Conservation (phyloP, 352 stramenopile genomes). For the Phytophthora lateralis region DNA sequence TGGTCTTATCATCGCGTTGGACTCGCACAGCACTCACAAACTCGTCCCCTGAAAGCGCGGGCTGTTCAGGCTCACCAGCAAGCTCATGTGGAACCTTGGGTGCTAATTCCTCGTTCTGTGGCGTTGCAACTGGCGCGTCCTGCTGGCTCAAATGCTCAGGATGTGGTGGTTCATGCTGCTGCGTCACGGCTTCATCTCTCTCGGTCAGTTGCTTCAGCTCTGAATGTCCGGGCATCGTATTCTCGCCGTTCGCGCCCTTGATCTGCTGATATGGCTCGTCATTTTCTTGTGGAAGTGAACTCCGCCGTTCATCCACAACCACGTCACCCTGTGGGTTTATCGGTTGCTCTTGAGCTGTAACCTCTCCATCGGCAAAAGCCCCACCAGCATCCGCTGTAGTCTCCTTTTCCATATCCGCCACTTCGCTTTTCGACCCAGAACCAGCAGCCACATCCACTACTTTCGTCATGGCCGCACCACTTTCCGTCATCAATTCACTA, state of each 20-base stretch:
- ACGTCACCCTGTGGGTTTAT: neutral
- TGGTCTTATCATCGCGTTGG: conserved; percentile 11
- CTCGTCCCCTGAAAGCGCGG: conserved; percentile 20
- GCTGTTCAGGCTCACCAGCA: conserved; percentile 10
- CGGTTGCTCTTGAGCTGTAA: neutral
- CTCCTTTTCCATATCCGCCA: neutral
- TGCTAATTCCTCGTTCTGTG: neutral
- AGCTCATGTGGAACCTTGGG: conserved; percentile 5
- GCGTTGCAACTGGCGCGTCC: neutral
- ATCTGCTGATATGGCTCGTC: neutral
- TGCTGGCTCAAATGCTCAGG: neutral
- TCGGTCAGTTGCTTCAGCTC: neutral
- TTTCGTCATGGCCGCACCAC: neutral
- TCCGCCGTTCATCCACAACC: neutral
- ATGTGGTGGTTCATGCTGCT: neutral
- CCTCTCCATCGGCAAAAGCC: neutral
- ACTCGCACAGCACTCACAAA: conserved; percentile 28
- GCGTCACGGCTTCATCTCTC: neutral
- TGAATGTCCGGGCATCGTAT: neutral
- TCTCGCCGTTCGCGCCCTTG: neutral
- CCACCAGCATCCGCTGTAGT: conserved; percentile 1
- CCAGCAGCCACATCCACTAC: neutral
- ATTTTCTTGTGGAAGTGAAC: neutral
- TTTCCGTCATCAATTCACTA: neutral
- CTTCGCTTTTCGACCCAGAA: neutral